Conservation (phyloP, 225 moss, liverwort and hornwort species). For the Pleurozium schreberi region DNA sequence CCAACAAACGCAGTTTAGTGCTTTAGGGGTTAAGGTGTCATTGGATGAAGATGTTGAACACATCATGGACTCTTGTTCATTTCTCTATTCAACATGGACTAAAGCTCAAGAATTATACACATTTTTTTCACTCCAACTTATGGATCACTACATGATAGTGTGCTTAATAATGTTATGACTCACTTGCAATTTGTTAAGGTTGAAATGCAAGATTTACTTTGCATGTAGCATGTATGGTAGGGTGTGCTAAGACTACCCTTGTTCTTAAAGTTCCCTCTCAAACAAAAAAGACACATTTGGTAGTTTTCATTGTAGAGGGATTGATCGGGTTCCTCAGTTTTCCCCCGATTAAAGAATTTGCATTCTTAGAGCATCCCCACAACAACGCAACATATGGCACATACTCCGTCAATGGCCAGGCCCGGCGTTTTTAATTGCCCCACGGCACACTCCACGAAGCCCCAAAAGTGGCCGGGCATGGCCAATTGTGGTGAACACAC, state of each 20-base stretch:
- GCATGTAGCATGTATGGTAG: background rate
- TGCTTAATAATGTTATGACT: background rate
- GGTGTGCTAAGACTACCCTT: background rate
- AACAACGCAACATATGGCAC: no score
- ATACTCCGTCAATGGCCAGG: no score
- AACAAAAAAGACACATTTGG: background rate
- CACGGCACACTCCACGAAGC: no score
- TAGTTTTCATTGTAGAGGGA: background rate
- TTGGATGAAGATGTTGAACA: background rate
- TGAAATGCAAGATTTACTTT: background rate
- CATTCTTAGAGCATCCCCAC: no score
- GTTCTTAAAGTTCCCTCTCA: background rate
- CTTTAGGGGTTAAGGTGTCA: no score
- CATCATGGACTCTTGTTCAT: background rate
- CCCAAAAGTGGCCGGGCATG: no score
- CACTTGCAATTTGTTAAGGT: background rate
- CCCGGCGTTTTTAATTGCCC: no score
- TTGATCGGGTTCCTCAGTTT: background rate
- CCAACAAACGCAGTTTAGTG: no score
- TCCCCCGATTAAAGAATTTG: no score
- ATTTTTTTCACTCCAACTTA: no score
- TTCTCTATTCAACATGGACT: background rate
- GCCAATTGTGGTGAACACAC: no score
- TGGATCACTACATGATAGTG: no score
- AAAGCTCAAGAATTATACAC: background rate